phyloP scores from a whole-genome alignment of 345 rosid genomes.

The Populus simonii region DNA sequence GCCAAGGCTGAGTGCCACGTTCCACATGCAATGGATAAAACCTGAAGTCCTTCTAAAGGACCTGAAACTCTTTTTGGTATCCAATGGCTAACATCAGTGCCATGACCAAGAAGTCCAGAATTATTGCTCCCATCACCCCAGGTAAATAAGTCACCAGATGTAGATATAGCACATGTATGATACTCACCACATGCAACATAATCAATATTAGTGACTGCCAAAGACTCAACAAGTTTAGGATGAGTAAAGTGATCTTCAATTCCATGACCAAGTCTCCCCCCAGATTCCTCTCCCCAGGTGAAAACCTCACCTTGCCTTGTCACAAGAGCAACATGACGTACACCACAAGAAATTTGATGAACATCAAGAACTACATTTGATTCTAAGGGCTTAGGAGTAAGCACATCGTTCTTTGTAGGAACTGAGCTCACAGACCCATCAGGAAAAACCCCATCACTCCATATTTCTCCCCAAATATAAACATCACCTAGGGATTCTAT shows the following conservation, averaged over 20 bases:
- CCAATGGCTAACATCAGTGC: constrained; percentile 84
- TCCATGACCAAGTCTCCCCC: constrained; percentile 98
- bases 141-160: constrained; percentile 71
- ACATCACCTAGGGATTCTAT: constrained; percentile 95
- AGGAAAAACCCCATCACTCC: constrained; percentile 56
- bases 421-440: constrained; percentile 46
- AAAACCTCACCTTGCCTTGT: constrained; percentile 96
- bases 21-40: constrained; percentile 82
- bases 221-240: constrained; percentile 78
- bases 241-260: constrained; percentile 55
- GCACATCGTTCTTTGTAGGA: constrained; percentile 50
- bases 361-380: constrained; percentile 94
- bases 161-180: constrained; percentile 81
- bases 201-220: constrained; percentile 74
- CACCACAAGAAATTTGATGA: constrained; percentile 89
- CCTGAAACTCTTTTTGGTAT: constrained; percentile 86
- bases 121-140: constrained; percentile 94
- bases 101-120: constrained; percentile 85
- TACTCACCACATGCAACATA: constrained; percentile 78
- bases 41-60: constrained; percentile 85
- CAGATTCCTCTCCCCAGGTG: constrained; percentile 97
- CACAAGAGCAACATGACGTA: constrained; percentile 75
- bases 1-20: constrained; percentile 91
- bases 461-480: constrained; percentile 92
- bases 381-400: constrained; percentile 76